phyloP scores from a whole-genome alignment of 495 filamentous ascomycete genomes.

The Podospora appendiculata region DNA sequence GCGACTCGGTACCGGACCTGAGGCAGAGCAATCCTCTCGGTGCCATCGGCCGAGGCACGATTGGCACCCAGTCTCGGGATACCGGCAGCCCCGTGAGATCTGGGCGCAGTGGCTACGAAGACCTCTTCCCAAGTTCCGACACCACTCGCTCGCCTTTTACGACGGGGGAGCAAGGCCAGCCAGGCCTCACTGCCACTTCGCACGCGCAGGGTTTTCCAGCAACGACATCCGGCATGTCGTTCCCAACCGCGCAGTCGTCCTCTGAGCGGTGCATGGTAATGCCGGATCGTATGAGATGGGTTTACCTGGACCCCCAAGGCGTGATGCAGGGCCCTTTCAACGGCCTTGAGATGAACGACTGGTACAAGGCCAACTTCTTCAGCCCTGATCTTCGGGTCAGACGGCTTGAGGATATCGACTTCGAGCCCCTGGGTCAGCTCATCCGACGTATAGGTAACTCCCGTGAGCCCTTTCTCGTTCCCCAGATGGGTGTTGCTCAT shows the following conservation, averaged over 20 bases:
- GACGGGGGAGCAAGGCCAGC: constrained; percentile 22
- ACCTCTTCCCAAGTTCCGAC: constrained; percentile 35
- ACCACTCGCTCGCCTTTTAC: constrained; percentile 25
- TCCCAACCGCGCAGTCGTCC: constrained; percentile 45
- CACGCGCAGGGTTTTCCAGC: constrained; percentile 23
- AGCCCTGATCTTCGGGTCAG: constrained; percentile 89
- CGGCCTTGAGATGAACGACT: constrained; percentile 97
- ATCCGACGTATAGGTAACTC: constrained; percentile 97
- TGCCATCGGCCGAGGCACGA: constrained; percentile 46
- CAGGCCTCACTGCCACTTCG: constrained; percentile 24
- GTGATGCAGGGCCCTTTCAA: constrained; percentile 90
- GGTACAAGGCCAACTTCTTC: constrained; percentile 99
- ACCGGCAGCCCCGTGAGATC: constrained; percentile 56
- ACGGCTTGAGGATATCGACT: constrained; percentile 85
- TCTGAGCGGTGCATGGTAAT: constrained; percentile 92
- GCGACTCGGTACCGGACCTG: constrained; percentile 43
- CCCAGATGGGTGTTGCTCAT: constrained; percentile 89
- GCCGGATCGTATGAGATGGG: constrained; percentile 98
- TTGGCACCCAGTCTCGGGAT: constrained; percentile 41
- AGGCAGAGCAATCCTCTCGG: constrained; percentile 44
- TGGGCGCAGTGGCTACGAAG: constrained; percentile 51
- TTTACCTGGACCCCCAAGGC: constrained; percentile 91
- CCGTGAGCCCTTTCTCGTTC: constrained; percentile 91
- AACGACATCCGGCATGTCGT: constrained; percentile 25
- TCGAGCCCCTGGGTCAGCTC: constrained; percentile 91